A percentile compares a stretch with the other conserved stretches of the same genome.
Conservation (phyloP, 2,329 filamentous ascomycete genomes). For the Alternaria sp. region DNA sequence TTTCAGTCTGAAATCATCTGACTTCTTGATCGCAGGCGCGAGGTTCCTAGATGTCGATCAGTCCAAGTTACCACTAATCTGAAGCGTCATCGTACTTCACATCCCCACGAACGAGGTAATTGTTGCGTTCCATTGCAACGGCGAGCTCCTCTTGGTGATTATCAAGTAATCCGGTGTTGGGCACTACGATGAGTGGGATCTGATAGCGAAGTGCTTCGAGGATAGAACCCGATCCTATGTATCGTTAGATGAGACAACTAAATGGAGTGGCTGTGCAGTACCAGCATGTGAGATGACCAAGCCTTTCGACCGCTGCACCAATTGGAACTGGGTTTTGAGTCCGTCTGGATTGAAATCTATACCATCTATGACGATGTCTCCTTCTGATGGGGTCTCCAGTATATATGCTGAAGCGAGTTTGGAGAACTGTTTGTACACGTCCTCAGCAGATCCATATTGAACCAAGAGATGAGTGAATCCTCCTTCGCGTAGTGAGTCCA, state of each 20-base stretch:
- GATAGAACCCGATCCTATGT: conserved; percentile 85
- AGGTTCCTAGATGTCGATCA: conserved; percentile 51
- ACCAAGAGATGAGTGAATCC: conserved; percentile 76
- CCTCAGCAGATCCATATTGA: conserved; percentile 76
- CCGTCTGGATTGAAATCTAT: conserved; percentile 71
- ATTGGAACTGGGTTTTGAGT: conserved; percentile 65
- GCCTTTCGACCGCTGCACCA: conserved; percentile 64
- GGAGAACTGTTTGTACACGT: conserved; percentile 56
- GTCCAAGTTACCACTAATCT: not conserved
- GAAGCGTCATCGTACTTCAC: conserved; percentile 61
- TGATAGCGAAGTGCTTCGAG: conserved; percentile 78
- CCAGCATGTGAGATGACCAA: conserved; percentile 89
- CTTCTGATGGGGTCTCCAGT: not conserved
- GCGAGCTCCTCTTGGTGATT: conserved; percentile 94
- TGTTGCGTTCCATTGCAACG: conserved; percentile 72
- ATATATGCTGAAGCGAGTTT: conserved; percentile 20
- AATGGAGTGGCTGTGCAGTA: conserved; percentile 48
- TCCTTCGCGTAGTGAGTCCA: conserved; percentile 63
- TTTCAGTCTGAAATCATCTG: conserved; percentile 50
- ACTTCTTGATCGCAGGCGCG: conserved; percentile 53
- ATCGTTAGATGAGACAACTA: conserved; percentile 1
- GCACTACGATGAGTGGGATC: conserved; percentile 84
- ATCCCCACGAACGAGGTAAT: conserved; percentile 76
- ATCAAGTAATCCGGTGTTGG: conserved; percentile 80
- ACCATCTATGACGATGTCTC: conserved; percentile 56